Evolutionary conservation across 805 yeast genomes (phyloP), one percentile per base, ranked within the genome.

Genomic region (Saccharomycopsis synnaedendra): DNA sequence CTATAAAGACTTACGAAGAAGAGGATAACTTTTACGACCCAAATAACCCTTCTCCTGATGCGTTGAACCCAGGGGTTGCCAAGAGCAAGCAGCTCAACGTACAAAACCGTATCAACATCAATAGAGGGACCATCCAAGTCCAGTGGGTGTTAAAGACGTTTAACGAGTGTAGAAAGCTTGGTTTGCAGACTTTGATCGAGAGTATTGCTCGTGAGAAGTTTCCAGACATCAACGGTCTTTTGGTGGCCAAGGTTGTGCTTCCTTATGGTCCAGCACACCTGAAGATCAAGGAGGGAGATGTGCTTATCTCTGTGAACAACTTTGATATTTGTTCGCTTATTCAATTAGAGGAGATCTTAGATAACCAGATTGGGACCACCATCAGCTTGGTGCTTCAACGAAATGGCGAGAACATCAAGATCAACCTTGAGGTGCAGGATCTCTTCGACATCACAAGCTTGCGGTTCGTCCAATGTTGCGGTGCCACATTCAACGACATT

Each of bases 131-230:
- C 9, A 52, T 52, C 19, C 55, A 52, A 43, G 55, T 52, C 33
- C 55, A 52, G 33, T 52, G 55, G 55, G 54, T 52, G n/a, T 43
- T 52, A 11, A 52, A 45, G 33, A 52, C 55, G 5, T 52, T 52
- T 32, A 52, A 52, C 35, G 55, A 52, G 39, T 52, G 55, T 47
- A 32, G 55, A 42, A 52, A 52, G 32, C 42, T 52, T 37, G 55
- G 55, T 31, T 47, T 52, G 36, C 54, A 52, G 42, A 50, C 55
- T 7, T 50, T 50, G 44, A 50, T 52, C 43, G 55, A 52, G 35
- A 45, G 50, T 44, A 52, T 52, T 42, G 55, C 55, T 44, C 30
- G 55, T 35, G 55, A 52, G 42, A 52, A 52, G 36, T 52, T 52
- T 45, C 55, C 55, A 3, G 55, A 52, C 47, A 52, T 52, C 27